These are phyloP conservation scores for Zhuliangozyma parablackwelliae DNA, from an alignment of 1,139 yeast species.

Conservation along the genomic window DNA sequence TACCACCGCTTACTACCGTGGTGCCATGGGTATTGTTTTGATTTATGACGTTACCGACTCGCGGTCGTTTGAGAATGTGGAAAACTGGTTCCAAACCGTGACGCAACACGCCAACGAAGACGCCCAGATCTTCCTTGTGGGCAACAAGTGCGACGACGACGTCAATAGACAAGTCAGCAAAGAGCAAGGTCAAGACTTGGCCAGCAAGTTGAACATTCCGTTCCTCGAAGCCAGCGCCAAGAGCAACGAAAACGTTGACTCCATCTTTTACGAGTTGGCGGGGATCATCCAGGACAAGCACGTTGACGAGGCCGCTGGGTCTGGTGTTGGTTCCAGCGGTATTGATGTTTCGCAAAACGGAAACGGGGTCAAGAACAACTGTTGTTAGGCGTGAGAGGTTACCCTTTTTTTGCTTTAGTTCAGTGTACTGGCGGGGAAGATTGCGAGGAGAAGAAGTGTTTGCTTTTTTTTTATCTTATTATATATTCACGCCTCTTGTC, in stretches of 20 bases:
- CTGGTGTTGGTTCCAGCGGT: slow-evolving; percentile 25
- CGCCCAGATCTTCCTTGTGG: slow-evolving; percentile 89
- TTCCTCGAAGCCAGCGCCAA: slow-evolving; percentile 96
- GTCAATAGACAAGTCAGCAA: slow-evolving; percentile 70
- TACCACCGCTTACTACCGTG: slow-evolving; percentile 96
- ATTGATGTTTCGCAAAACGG: slow-evolving; percentile 43
- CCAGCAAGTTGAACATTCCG: slow-evolving; percentile 83
- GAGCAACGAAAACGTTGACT: slow-evolving; percentile 86
- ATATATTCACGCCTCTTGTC: background rate
- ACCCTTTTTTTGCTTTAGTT: too few relatives aligned
- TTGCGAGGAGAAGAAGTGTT: too few relatives aligned
- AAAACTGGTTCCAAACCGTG: slow-evolving; percentile 92
- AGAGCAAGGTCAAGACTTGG: slow-evolving; percentile 87
- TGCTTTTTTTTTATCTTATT: too few relatives aligned
- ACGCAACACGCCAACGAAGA: slow-evolving; percentile 95
- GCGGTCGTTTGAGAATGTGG: slow-evolving; percentile 79
- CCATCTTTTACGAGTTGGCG: slow-evolving; percentile 88
- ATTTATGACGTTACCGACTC: slow-evolving; percentile 97
- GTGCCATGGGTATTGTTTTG: slow-evolving; percentile 96
- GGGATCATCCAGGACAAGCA: slow-evolving; percentile 79
- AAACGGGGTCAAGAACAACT: slow-evolving; percentile 29
- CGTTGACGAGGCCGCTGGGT: slow-evolving; percentile 32
- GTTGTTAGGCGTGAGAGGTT: slow-evolving; percentile 33
- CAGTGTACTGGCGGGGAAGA: too few relatives aligned
- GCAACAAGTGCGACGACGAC: slow-evolving; percentile 89